Evolutionary conservation across 1,284 basidiomycete species (phyloP).

Genomic region (Cryptococcus floricola): DNA sequence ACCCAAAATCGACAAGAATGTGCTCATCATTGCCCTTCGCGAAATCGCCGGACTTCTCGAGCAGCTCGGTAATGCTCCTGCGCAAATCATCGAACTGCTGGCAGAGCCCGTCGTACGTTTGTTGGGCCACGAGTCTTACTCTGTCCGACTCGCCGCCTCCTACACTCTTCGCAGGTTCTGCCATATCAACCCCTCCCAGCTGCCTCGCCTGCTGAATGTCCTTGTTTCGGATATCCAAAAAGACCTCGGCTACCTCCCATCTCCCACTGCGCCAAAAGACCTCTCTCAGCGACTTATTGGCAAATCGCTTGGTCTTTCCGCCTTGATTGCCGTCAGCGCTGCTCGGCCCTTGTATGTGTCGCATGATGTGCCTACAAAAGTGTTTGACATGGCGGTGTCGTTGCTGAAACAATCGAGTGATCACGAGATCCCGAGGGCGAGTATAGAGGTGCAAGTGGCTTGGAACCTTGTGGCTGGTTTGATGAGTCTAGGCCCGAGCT

Average conservation of each 20-base stretch:
- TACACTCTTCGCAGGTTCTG: conserved; percentile 89
- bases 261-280: conserved; percentile 69
- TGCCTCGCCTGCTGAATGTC: conserved; percentile 76
- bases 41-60: conserved; percentile 82
- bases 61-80: conserved; percentile 87
- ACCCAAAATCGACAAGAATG: conserved; percentile 63
- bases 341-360: conserved; percentile 89
- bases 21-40: conserved; percentile 71
- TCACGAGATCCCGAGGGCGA: conserved; percentile 77
- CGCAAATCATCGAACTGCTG: conserved; percentile 82
- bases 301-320: conserved; percentile 81
- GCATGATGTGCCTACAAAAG: conserved; percentile 85
- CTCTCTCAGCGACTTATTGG: conserved; percentile 71
- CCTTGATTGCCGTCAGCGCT: conserved; percentile 79
- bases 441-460: conserved; percentile 85
- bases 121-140: conserved; percentile 80
- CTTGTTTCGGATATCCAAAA: conserved; percentile 76
- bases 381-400: conserved; percentile 84
- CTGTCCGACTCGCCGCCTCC: conserved; percentile 70
- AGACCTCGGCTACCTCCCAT: conserved; percentile 53
- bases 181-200: conserved; percentile 75
- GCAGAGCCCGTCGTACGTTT: conserved; percentile 80
- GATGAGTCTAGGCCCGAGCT: conserved; percentile 89
- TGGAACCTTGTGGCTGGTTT: conserved; percentile 89
- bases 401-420: conserved; percentile 87